phyloP scores from a whole-genome alignment of 805 yeast species.

The Candida ficus region DNA sequence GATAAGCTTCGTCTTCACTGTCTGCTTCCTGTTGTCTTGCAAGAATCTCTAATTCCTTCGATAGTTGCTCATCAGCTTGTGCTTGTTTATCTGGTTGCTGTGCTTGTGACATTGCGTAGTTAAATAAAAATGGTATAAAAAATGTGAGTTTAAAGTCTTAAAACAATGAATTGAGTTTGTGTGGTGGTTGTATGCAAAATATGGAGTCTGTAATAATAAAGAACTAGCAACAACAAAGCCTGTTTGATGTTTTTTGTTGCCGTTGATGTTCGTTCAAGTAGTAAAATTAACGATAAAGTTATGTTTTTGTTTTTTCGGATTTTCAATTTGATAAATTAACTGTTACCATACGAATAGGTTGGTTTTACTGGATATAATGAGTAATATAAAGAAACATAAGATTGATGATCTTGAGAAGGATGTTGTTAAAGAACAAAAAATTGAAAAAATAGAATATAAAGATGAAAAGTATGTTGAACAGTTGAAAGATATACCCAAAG shows the following conservation, averaged over 20 bases:
- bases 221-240: too few relatives aligned
- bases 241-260: neutral
- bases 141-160: too few relatives aligned
- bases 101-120: constrained; percentile 3
- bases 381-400: constrained; percentile 1
- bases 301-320: too few relatives aligned
- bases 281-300: too few relatives aligned
- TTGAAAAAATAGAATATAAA: neutral
- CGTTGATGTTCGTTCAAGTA: neutral
- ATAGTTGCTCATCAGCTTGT: constrained; percentile 4
- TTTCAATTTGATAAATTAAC: neutral
- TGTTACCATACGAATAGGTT: too few relatives aligned
- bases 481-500: constrained; percentile 7
- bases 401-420: constrained; percentile 3
- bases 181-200: too few relatives aligned
- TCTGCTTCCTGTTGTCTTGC: constrained; percentile 23
- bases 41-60: constrained; percentile 15
- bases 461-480: neutral
- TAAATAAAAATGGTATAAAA: too few relatives aligned
- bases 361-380: neutral
- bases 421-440: neutral
- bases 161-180: too few relatives aligned
- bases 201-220: too few relatives aligned
- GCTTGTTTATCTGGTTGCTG: neutral
- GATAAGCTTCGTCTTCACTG: constrained; percentile 34